Evolutionary conservation across 208 protist species (phyloP).

Genomic region (Trypanosoma vivax): DNA sequence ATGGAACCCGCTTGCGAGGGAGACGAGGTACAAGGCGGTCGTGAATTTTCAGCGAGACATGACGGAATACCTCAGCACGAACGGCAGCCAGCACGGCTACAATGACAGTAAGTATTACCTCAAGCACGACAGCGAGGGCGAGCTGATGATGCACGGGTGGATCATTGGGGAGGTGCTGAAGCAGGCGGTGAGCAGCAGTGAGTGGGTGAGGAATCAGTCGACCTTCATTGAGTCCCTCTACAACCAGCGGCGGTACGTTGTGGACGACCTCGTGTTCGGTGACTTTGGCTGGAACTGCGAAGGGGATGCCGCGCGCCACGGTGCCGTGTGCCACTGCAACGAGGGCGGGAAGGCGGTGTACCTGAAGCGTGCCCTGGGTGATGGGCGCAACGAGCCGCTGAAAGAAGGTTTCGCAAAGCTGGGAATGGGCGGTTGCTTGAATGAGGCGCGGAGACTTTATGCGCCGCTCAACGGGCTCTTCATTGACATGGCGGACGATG

Average conservation of each 20-base stretch:
- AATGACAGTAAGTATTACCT: slow-evolving; percentile 7
- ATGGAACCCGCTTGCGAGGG: slow-evolving; percentile 25
- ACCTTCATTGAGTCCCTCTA: slow-evolving; percentile 25
- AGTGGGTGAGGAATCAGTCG: slow-evolving; percentile 2
- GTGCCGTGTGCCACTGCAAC: slow-evolving; percentile 41
- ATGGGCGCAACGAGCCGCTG: not conserved
- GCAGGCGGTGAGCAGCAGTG: not conserved
- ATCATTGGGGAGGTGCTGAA: slow-evolving; percentile 14
- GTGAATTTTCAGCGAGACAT: slow-evolving; percentile 32
- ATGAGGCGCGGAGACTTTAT: not conserved
- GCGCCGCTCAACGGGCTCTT: not conserved
- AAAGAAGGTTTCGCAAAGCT: not conserved
- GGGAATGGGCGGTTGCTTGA: not conserved
- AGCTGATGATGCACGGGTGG: slow-evolving; percentile 20
- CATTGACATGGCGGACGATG: not conserved
- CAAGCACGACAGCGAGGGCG: slow-evolving; percentile 1
- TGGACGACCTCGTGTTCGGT: slow-evolving; percentile 45
- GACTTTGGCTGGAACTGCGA: slow-evolving; percentile 39
- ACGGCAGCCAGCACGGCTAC: slow-evolving; percentile 18
- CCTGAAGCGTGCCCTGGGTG: not conserved
- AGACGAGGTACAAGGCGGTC: slow-evolving; percentile 20
- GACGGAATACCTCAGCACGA: slow-evolving; percentile 24
- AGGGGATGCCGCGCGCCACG: slow-evolving; percentile 13
- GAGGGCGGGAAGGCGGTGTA: slow-evolving; percentile 22
- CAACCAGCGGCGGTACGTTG: slow-evolving; percentile 43